Evolutionary conservation across 768 basidiomycete genomes (phyloP), one percentile per base, ranked within the genome.

Genomic region (Psilocybe cyanescens): DNA sequence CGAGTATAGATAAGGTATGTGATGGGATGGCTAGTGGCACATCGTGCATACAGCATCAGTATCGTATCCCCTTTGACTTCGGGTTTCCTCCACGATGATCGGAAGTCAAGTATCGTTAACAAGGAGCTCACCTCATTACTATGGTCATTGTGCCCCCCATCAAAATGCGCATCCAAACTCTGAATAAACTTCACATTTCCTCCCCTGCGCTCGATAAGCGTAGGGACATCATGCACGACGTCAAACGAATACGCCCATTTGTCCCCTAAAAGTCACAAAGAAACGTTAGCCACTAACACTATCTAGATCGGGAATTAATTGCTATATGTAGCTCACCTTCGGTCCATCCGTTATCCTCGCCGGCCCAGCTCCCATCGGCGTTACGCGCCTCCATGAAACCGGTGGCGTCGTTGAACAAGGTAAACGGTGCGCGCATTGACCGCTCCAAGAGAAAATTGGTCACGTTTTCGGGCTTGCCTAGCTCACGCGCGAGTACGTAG

Each of bases 311-410:
- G 24, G 49, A n/a, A 50, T 50, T n/a, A 24, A 31, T 29, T 44
- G 14, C 28, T 49, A 45, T 24, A 14, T 30, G 30, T 24, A 16
- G 33, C 70, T 2, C 19, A 79, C 92, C 93, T 72, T 95, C 92
- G 0, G 92, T 94, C 89, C 91, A 95, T 0, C 92, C 92, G 11
- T 74, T 79, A 61, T 84, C 80, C 8, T 82, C 80, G 8, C 93
- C 90, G 3, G 91, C 91, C 88, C 88, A 93, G 9, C 78, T 73
- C 0, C 91, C 91, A 66, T 83, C 80, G 12, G 79, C 79, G 58
- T 89, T 86, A 50, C 88, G 80, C 0, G 91, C 92, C 68, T 94
- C 91, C 89, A 95, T 92, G 69, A 94, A 94, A 1, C 89, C 89
- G 0, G 88, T 91, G 1, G 75, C 76, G 11, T 77, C 59, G 66